phyloP scores from a whole-genome alignment of 768 basidiomycete species.

The Infundibulicybe gibba region DNA sequence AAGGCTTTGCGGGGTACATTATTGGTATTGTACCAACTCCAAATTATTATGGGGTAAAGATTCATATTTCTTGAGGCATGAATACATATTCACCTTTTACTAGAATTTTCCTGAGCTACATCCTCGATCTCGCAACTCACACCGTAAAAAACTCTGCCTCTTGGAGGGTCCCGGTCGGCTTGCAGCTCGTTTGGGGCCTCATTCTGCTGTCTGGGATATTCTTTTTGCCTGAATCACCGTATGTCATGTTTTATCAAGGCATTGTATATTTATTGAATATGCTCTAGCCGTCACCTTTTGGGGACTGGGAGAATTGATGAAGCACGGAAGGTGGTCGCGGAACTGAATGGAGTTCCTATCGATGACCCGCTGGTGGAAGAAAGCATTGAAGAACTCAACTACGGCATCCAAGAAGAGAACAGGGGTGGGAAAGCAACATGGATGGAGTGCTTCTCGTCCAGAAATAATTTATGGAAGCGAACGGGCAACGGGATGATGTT shows the following conservation, averaged over 20 bases:
- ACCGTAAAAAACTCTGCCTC: slow-evolving; percentile 52
- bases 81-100: not conserved
- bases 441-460: slow-evolving; percentile 71
- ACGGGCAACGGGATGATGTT: slow-evolving; percentile 82
- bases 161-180: slow-evolving; percentile 73
- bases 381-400: slow-evolving; percentile 59
- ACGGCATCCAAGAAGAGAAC: slow-evolving; percentile 68
- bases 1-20: slow-evolving; percentile 69
- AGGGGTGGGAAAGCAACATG: slow-evolving; percentile 79
- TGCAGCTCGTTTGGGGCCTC: slow-evolving; percentile 70
- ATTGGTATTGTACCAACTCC: slow-evolving; percentile 73
- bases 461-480: slow-evolving; percentile 68
- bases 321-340: slow-evolving; percentile 61
- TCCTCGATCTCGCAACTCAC: slow-evolving; percentile 68
- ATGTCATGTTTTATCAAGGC: slow-evolving; percentile 18
- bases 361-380: slow-evolving; percentile 60
- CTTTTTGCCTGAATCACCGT: slow-evolving; percentile 80
- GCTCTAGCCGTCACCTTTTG: slow-evolving; percentile 63
- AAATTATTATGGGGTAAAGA: slow-evolving; percentile 66
- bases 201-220: slow-evolving; percentile 66
- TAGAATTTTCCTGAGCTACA: slow-evolving; percentile 71
- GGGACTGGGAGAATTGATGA: slow-evolving; percentile 48
- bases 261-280: not conserved
- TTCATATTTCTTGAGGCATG: not conserved
- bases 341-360: slow-evolving; percentile 57